Evolutionary conservation across 2,329 filamentous ascomycete species (phyloP), one percentile per base, ranked within the genome.

Genomic region (Fusarium sp.): DNA sequence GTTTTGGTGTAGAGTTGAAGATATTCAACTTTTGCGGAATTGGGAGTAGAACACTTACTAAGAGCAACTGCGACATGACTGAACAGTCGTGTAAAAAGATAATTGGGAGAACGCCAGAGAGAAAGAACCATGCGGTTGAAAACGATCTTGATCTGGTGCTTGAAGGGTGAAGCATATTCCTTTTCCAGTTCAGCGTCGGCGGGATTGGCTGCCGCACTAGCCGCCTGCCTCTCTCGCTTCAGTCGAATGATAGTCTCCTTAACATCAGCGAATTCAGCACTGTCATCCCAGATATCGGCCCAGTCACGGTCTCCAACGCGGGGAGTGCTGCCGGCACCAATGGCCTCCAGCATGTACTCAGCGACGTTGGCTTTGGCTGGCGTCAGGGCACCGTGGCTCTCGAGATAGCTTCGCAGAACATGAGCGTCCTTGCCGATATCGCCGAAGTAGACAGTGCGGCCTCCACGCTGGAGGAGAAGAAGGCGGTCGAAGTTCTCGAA

Each of bases 401-500:
- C 80, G 30, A 89, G 83, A 64, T 90, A 90, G 20, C 86, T 83
- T 38, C 93, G 86, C n/a, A 97, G 81, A 20, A 89, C 82, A 30
- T 83, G 80, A 0, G 92, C 92, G 58, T 96, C 92, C 50, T 88
- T 84, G 47, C 93, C 93, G 42, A 97, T 91, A 59, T 94, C 89
- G 20, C 93, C 93, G 73, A 96, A 95, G 80, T 97, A 97, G 48
- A 96, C 92, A 45, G 91, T 92, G 54, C 89, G 86, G 6, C 93
- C 93, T 61, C 93, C 93, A 39, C 87, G 85, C 77, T 95, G 88
- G 3, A 97, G 84, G 4, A 97, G 84, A 7, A 97, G 81, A 3
- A 97, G 84, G 14, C 93, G 87, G 75, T 97, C 93, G 68, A 97
- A 97, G 77, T 94, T 91, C 77, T 96, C 92, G 70, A 97, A 97